Evolutionary conservation across 371 early-diverging fungal species (phyloP), one percentile per base, ranked within the genome.

Genomic region (Rhizopus sp.): DNA sequence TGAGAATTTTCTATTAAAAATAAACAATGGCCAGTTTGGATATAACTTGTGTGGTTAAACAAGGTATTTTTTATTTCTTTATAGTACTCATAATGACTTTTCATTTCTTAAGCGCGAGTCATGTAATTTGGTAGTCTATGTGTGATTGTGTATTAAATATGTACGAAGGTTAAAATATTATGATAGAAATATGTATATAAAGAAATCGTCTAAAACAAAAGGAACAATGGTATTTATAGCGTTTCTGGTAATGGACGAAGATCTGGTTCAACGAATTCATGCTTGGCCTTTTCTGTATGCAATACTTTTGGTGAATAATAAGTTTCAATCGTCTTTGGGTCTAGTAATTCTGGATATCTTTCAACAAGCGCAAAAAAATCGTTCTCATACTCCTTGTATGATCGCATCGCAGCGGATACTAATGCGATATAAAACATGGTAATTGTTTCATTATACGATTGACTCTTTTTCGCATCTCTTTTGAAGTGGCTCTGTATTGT

Each of bases 291-390:
- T 5, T 69, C 64, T 7, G 77, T 70, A 42, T 69, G 66, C 3
- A 85, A 62, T 42, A 62, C 31, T 13, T 70, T 65, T 0, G 64
- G 61, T 0, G 82, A 77, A 67, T 84, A 86, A 54, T 77, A 86
- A 6, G 56, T 30, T 17, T 70, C 64, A n/a, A 86, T 79, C 12
- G 69, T 44, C 23, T 59, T 57, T 13, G 66, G 59, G 57, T 80
- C 74, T 32, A 78, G 64, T 10, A 86, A 52, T 3, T 63, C 49
- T 13, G 84, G 84, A 53, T 70, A 80, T 46, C 64, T 57, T 46
- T 71, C 76, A 5, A 83, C 64, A 29, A 86, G 77, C 0, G 72
- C 73, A 53, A 84, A 73, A 59, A 86, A 86, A 59, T 86, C 86
- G 15, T 68, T 70, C 13, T 64, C 59, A 35, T 70, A 63, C 0